Evolutionary conservation across 306 rosid species (phyloP), one percentile per base, ranked within the genome.

Genomic region (Corylus avellana): DNA sequence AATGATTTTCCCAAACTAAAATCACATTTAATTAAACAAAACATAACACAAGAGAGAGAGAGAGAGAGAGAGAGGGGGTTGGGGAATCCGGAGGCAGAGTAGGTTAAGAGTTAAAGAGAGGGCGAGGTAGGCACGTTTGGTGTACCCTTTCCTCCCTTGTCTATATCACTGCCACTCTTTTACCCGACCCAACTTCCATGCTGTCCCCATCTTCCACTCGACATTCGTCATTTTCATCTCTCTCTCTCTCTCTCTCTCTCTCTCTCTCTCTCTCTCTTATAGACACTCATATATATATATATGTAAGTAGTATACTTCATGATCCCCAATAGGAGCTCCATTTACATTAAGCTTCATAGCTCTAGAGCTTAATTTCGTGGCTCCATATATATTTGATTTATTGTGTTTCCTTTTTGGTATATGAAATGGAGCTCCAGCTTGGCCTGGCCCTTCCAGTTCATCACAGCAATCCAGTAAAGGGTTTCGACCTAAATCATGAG

Each of bases 131-230:
- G 89, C 91, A 89, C 86, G 79, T 87, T 87, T 84, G 89, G 85
- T 81, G 82, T 75, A 79, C 80, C 77, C 53, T 70, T 86, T 88
- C 71, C 79, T 79, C 85, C 85, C 61, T 85, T 86, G 90, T 89
- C 89, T 77, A 76, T 76, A 72, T 90, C 93, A 79, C 20, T 94
- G 98, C 77, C 77, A 54, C 76, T 77, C 87, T 87, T 90, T 94
- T 91, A 86, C 83, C 97, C 91, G 96, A 94, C 98, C 94, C 87
- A 90, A 81, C 84, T 86, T 83, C 89, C 87, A 74, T 83, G 79
- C 62, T 93, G 94, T 90, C 94, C 83, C 75, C 75, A 81, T 76
- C 85, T 71, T 83, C 87, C 85, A 79, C 74, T 76, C 73, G 86
- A 91, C 92, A 84, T 16, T 55, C 20, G 81, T 82, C 87, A 81